Percentiles rank a stretch among this genome's conserved stretches.
phyloP scores from a whole-genome alignment of 345 rosid genomes.

The Abelmoschus esculentus region DNA sequence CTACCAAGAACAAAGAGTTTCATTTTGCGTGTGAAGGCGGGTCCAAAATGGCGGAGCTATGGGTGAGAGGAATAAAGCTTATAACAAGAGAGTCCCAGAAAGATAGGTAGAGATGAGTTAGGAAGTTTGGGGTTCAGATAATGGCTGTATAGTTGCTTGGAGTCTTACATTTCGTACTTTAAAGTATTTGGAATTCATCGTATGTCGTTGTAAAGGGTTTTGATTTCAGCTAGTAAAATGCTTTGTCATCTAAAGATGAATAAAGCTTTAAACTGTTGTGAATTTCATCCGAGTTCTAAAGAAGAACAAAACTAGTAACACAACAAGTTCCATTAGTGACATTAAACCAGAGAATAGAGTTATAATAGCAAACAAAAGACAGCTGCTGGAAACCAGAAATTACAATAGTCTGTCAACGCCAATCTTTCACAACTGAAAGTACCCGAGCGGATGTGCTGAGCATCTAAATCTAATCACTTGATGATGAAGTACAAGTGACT shows the following conservation, averaged over 20 bases:
- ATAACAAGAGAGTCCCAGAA: slow-evolving; percentile 43
- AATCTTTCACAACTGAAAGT: too few relatives aligned
- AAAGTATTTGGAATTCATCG: slow-evolving; percentile 20
- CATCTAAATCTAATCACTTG: slow-evolving; percentile 69
- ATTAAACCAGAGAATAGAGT: too few relatives aligned
- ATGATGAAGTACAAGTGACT: slow-evolving; percentile 14
- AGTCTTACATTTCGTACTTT: slow-evolving; percentile 20
- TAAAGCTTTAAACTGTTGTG: background rate
- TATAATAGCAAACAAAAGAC: too few relatives aligned
- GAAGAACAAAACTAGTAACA: too few relatives aligned
- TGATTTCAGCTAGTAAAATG: slow-evolving; percentile 31
- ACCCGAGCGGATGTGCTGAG: background rate
- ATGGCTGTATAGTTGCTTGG: slow-evolving; percentile 14
- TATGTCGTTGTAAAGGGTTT: slow-evolving; percentile 26
- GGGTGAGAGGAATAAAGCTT: slow-evolving; percentile 93
- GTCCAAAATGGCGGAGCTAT: slow-evolving; percentile 60
- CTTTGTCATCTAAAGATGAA: background rate
- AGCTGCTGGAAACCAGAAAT: too few relatives aligned
- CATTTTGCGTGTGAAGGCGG: slow-evolving; percentile 85
- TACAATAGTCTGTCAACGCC: too few relatives aligned
- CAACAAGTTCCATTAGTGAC: too few relatives aligned
- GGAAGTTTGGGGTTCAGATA: background rate
- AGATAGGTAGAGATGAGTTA: background rate
- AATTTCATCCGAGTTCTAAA: too few relatives aligned
- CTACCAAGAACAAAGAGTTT: slow-evolving; percentile 63